Base-by-base conservation (phyloP, 1,284 basidiomycete species). In the Ustilago lituana region DNA sequence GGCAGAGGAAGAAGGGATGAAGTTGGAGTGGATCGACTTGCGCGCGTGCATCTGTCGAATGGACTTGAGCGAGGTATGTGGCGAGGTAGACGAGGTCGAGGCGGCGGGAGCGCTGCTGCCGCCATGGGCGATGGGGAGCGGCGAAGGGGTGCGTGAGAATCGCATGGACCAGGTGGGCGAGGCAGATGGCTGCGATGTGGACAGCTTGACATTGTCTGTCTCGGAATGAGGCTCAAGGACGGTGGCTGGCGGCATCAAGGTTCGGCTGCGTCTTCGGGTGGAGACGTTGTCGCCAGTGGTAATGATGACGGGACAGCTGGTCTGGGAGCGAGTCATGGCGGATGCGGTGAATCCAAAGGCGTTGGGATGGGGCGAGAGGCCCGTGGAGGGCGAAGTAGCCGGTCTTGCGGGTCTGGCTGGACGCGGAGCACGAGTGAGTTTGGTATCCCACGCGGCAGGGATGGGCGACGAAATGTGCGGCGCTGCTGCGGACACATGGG, bases 11-110 rank as follows among this genome's bases (percentile, higher is more conserved):
- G 47, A 32, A 11, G 48, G 20, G 15, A 15, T 31, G 24, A 54
- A 48, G 40, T 50, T 31, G 45, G 62, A 59, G 10, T 41, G 32
- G 31, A 65, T 46, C 31, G 55, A 52, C 31, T 45, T 61, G 50
- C 54, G 61, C 6, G 53, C 48, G 26, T 63, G 61, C 48, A 51
- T 51, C 26, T 57, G 61, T 23, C 61, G 61, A 29, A 63, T 63
- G 23, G 61, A 63, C 9, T 54, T 26, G 15, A 65, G 62, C n/a
- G 62, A 65, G 22, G 45, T 52, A 17, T 24, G 46, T n/a, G 48
- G 37, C 17, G 49, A 40, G n/a, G 10, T 40, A 20, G 47, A 19
- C 14, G 26, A 11, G n/a, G 35, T 11, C 8, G 29, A 2, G 26
- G 44, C 32, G 11, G 38, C 9, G 27, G 24, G 38, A 36, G 38